Conservation (phyloP, 306 rosid genomes). For the Lotus japonicus region DNA sequence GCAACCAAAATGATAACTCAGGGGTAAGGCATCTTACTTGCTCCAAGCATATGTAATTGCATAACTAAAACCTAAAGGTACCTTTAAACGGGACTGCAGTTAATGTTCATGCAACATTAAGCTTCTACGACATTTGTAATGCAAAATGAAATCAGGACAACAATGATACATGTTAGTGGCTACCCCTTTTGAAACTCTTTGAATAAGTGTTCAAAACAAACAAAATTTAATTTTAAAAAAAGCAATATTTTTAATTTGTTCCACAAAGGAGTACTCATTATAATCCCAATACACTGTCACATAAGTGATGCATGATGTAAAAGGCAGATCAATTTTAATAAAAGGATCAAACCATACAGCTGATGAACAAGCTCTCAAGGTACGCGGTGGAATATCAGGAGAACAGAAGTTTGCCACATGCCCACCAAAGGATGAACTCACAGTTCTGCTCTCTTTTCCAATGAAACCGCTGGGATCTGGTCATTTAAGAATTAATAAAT, state of each 20-base stretch:
- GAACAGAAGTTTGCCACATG: conserved; percentile 23
- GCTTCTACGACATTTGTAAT: neutral
- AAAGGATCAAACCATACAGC: conserved; percentile 44
- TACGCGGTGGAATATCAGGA: conserved; percentile 25
- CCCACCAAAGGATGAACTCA: conserved; percentile 29
- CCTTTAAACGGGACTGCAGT: neutral
- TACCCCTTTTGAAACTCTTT: neutral
- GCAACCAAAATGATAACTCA: too few relatives aligned
- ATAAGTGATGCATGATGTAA: neutral
- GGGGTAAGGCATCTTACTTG: neutral
- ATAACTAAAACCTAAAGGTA: neutral
- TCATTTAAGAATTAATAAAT: conserved; percentile 21
- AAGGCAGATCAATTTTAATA: neutral
- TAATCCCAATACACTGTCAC: neutral
- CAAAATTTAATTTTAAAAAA: neutral
- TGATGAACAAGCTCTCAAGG: conserved; percentile 67
- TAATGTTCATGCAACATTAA: neutral
- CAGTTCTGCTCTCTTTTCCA: conserved; percentile 32
- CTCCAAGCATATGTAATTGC: neutral
- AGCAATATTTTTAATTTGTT: neutral
- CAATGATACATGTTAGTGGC: neutral
- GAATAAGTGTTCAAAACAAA: neutral
- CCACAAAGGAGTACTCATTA: neutral
- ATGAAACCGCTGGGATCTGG: conserved; percentile 40
- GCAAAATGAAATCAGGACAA: conserved; percentile 5